Evolutionary conservation across 2,329 filamentous ascomycete species (phyloP).

Genomic region (Phialocephala subalpina): DNA sequence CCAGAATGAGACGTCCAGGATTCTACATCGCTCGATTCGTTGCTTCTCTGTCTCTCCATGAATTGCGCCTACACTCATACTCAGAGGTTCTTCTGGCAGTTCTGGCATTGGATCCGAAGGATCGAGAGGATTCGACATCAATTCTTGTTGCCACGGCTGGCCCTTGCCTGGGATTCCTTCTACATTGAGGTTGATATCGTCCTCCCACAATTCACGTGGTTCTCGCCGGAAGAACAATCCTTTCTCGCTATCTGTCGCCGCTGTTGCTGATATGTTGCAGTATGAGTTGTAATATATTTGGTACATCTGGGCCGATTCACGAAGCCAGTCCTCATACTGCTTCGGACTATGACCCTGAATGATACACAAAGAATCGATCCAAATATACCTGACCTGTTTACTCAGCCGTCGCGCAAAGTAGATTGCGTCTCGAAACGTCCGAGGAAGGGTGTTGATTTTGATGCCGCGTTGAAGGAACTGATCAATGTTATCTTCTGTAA

Average conservation of each 20-base stretch:
- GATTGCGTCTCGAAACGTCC: not conserved
- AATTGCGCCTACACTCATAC: not conserved
- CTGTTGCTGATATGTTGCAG: not conserved
- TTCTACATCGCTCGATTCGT: conserved; percentile 4
- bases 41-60: not conserved
- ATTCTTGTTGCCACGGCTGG: not conserved
- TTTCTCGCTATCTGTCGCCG: not conserved
- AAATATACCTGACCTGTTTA: not conserved
- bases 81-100: not conserved
- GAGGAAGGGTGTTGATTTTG: not conserved
- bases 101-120: too few relatives aligned
- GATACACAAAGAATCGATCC: not conserved
- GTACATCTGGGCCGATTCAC: not conserved
- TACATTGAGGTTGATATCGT: not conserved
- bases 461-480: not conserved
- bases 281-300: conserved; percentile 1
- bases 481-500: not conserved
- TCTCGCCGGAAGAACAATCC: not conserved
- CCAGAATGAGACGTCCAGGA: conserved; percentile 5
- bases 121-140: not conserved
- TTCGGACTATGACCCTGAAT: not conserved
- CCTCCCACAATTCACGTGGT: not conserved
- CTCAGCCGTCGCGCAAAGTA: not conserved
- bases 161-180: not conserved
- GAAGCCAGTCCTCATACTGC: not conserved